These are phyloP conservation scores for Tylopilus felleus DNA, from an alignment of 768 basidiomycete species.

Conservation along the genomic window DNA sequence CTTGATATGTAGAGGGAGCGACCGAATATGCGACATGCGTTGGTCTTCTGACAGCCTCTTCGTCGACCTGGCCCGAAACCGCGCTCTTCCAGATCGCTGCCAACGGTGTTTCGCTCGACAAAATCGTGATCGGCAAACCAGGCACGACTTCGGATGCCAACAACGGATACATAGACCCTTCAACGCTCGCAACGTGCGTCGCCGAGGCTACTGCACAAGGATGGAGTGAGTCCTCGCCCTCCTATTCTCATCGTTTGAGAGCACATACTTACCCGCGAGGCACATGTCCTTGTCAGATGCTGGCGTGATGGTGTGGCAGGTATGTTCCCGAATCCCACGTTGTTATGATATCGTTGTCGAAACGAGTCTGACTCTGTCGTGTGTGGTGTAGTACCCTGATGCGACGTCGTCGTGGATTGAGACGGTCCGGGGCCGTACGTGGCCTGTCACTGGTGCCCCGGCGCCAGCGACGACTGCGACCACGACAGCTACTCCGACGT, in stretches of 20 bases:
- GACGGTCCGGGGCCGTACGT: conserved; percentile 38
- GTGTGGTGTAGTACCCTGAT: conserved; percentile 34
- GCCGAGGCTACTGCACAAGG: conserved; percentile 56
- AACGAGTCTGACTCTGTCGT: neutral
- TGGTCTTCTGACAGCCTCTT: conserved; percentile 56
- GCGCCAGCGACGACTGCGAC: neutral
- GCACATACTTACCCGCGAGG: neutral
- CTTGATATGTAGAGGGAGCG: conserved; percentile 45
- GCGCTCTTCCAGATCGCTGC: conserved; percentile 54
- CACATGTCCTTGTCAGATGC: conserved; percentile 22
- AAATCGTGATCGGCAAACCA: conserved; percentile 59
- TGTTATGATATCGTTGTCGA: neutral
- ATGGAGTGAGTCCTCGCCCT: conserved; percentile 51
- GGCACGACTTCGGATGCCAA: conserved; percentile 39
- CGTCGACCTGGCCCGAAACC: conserved; percentile 57
- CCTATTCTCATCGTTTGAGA: neutral
- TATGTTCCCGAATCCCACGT: conserved; percentile 7
- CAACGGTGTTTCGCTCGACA: conserved; percentile 42
- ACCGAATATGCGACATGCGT: conserved; percentile 63
- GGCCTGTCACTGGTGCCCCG: conserved; percentile 25
- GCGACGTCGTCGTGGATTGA: conserved; percentile 38
- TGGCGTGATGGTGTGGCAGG: conserved; percentile 45
- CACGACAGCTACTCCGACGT: neutral
- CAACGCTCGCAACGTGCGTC: conserved; percentile 57
- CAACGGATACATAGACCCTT: conserved; percentile 56